Evolutionary conservation across 495 filamentous ascomycete genomes (phyloP), one percentile per base, ranked within the genome.

Genomic region (Talaromyces liani): DNA sequence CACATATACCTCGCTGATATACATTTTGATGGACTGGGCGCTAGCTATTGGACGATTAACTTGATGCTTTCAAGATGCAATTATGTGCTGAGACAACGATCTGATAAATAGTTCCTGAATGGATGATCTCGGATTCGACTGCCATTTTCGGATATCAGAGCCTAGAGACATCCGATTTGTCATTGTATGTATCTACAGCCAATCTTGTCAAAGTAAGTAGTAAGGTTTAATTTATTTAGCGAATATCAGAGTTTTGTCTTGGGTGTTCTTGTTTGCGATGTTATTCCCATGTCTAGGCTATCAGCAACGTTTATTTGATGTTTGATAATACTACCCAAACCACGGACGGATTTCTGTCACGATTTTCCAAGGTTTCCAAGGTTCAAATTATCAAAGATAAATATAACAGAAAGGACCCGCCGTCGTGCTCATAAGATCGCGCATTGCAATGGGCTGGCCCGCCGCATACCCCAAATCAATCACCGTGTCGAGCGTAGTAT

Each of bases 331-430:
- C 36, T 36, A 16, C 12, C 36, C 9, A 41, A 16, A 36, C 10
- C 8, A 3, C 33, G 33, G 9, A 12, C 10, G 1, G 2, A 41
- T 41, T 9, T 39, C 1, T 41, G 36, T 16, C 36, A 41, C 27
- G 4, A 5, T 3, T 27, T 41, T 41, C 36, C 36, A 27, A 27
- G 27, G 27, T 16, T 31, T 31, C 29, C 6, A 12, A 41, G 14
- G 8, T 16, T 16, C 27, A 27, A 3, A 27, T 27, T 1, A 55
- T 71, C 65, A 77, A 10, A 71, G 2, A 70, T 86, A 85, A n/a
- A 83, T 75, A 64, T 85, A 86, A 67, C 84, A 86, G 65, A 84
- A 84, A 5, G 78, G 77, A 6, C 83, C 83, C 58, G 64, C 79
- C n/a, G 78, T 69, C 3, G 82, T 82, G 60, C 78, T 80, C 75